These are phyloP conservation scores for Omphalotus olearius DNA, from an alignment of 1,284 basidiomycete species.

Conservation along the genomic window DNA sequence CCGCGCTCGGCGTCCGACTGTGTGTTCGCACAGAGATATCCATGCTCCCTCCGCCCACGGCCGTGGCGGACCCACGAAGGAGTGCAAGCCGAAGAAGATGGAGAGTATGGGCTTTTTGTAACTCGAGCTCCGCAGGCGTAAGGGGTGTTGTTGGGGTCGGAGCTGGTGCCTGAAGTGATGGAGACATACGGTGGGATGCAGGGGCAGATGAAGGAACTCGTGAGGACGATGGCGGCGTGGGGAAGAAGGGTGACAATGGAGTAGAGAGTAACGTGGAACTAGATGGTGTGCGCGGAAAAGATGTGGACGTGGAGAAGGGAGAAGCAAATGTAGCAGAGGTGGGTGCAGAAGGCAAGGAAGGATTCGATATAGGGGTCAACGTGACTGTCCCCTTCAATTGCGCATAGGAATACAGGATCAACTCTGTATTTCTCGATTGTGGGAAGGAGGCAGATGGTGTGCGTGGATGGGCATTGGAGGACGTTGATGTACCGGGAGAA, in stretches of 20 bases:
- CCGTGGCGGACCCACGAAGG: conserved; percentile 34
- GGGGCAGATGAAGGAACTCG: conserved; percentile 16
- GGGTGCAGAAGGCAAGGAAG: background rate
- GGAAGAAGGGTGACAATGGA: background rate
- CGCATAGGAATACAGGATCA: conserved; percentile 85
- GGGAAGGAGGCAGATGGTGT: conserved; percentile 9
- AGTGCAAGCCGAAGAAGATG: conserved; percentile 46
- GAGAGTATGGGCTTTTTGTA: conserved; percentile 32
- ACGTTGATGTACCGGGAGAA: background rate
- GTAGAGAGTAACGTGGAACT: conserved; percentile 8
- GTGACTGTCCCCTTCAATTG: conserved; percentile 72
- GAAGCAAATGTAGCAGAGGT: background rate
- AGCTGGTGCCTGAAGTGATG: background rate
- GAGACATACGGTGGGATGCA: background rate
- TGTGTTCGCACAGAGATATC: conserved; percentile 55
- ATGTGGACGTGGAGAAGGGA: background rate
- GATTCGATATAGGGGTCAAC: conserved; percentile 27
- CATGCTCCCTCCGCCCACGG: conserved; percentile 73
- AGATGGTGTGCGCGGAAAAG: conserved; percentile 15
- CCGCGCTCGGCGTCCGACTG: conserved; percentile 19
- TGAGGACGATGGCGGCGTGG: conserved; percentile 8
- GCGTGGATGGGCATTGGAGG: conserved; percentile 17
- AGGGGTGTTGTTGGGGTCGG: conserved; percentile 24
- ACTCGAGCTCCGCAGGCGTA: conserved; percentile 22
- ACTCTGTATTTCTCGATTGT: conserved; percentile 34